Conservation (phyloP, 371 early-diverging fungal genomes). For the Mucor lusitanicus region DNA sequence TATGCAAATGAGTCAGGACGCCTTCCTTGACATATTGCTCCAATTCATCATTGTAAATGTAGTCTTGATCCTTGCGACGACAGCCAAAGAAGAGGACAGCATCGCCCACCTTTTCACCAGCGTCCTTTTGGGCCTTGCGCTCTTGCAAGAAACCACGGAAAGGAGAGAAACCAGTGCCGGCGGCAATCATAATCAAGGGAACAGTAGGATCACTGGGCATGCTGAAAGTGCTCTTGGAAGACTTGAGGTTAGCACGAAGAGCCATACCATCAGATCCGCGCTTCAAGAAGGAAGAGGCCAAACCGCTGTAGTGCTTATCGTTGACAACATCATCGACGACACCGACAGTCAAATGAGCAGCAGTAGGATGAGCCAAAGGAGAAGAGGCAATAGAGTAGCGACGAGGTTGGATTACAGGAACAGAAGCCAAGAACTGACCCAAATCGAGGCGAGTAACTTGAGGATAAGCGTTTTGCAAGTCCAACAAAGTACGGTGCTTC, state of each 20-base stretch:
- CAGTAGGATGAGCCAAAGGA: constrained; percentile 30
- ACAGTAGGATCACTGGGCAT: constrained; percentile 37
- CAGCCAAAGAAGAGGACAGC: constrained; percentile 81
- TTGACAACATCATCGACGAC: constrained; percentile 47
- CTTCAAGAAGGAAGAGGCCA: constrained; percentile 42
- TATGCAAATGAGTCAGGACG: constrained; percentile 54
- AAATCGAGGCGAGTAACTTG: constrained; percentile 48
- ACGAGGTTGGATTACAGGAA: constrained; percentile 52
- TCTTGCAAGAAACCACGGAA: constrained; percentile 80
- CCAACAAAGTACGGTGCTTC: constrained; percentile 49
- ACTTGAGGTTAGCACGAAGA: constrained; percentile 43
- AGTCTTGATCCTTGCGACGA: constrained; percentile 72
- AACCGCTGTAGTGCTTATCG: constrained; percentile 42
- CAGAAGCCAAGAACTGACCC: constrained; percentile 49
- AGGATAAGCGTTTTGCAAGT: constrained; percentile 45
- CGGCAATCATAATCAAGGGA: constrained; percentile 61
- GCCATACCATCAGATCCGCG: background rate
- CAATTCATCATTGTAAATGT: constrained; percentile 71
- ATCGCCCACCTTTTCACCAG: constrained; percentile 21
- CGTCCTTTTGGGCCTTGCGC: constrained; percentile 31
- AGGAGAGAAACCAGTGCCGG: constrained; percentile 90
- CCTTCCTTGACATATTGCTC: constrained; percentile 49
- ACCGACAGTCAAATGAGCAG: constrained; percentile 42
- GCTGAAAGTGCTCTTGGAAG: constrained; percentile 42
- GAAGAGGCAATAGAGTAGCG: constrained; percentile 61